Evolutionary conservation across 2,329 filamentous ascomycete species (phyloP).

Genomic region (Neospermospora avenae): DNA sequence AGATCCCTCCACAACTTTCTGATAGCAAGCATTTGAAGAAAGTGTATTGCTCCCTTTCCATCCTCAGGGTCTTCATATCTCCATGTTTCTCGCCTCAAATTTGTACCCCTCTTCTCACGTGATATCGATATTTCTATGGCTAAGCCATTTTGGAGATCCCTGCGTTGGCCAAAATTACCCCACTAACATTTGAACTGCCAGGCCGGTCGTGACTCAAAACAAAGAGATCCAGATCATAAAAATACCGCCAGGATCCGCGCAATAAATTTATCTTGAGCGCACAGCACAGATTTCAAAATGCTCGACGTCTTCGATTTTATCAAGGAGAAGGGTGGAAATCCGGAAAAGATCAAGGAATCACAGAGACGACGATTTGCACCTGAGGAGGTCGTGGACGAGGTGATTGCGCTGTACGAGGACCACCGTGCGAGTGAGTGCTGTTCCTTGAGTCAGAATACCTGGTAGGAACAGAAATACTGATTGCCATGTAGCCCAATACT

Average conservation of each 20-base stretch:
- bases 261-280: background rate
- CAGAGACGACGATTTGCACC: conserved; percentile 79
- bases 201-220: conserved; percentile 9
- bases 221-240: background rate
- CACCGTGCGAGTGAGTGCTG: conserved; percentile 64
- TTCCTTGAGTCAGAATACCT: background rate
- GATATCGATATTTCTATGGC: background rate
- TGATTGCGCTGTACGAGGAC: conserved; percentile 83
- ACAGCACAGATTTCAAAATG: conserved; percentile 45
- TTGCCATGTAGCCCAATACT: conserved; percentile 59
- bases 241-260: background rate
- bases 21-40: background rate
- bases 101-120: conserved; percentile 2
- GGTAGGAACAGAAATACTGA: background rate
- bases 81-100: background rate
- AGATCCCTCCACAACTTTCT: background rate
- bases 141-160: background rate
- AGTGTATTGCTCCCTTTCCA: background rate
- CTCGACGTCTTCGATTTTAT: conserved; percentile 78
- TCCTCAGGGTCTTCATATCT: background rate
- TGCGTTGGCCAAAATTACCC: background rate
- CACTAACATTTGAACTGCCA: background rate
- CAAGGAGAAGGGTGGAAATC: conserved; percentile 83
- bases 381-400: conserved; percentile 83
- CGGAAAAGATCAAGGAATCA: conserved; percentile 86